Evolutionary conservation across 805 yeast species (phyloP), one percentile per base, ranked within the genome.

Genomic region (Wickerhamiella shivajii): DNA sequence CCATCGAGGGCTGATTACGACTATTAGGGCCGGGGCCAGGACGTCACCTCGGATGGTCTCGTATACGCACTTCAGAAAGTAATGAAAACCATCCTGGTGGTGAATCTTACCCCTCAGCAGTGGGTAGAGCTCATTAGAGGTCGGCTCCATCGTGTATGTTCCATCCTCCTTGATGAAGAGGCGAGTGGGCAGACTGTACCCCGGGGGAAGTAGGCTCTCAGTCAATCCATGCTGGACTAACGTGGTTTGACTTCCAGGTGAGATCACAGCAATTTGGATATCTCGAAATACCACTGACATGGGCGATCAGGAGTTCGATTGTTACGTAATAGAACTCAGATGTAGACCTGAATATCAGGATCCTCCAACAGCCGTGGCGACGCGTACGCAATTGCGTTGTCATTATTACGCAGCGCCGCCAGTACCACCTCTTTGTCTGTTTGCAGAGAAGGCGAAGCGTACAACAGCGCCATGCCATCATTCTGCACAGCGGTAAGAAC

Each of bases 221-320:
- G 66, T 62, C 18, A 85, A 60, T 2, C 95, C 95, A 51, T 79
- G 74, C 44, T 77, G 78, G 18, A 80, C 79, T 34, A 76, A 59
- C 0, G 96, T 81, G 34, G 66, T 59, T 34, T 59, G 61, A 2
- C 93, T 77, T 18, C 95, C 94, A 1, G 93, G 80, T 36, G 81
- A 74, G 18, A 85, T 67, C 18, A 85, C 63, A 40, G 57, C 45
- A 29, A 59, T 45, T 40, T 55, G 53, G 36, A 52, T 58, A 49
- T 59, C 63, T 30, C 59, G 48, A 45, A 58, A 59, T 31, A 44
- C 48, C 24, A 47, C 41, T 20, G 50, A 43, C 51, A 47, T 47
- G 20, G 16, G n/a, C 7, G 16, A 25, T 12, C n/a, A n/a, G n/a
- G n/a, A n/a, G n/a, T n/a, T n/a, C n/a, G n/a, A n/a, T n/a, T n/a